Evolutionary conservation across 2,329 filamentous ascomycete genomes (phyloP), one percentile per base, ranked within the genome.

Genomic region (Hypoxylon sp.): DNA sequence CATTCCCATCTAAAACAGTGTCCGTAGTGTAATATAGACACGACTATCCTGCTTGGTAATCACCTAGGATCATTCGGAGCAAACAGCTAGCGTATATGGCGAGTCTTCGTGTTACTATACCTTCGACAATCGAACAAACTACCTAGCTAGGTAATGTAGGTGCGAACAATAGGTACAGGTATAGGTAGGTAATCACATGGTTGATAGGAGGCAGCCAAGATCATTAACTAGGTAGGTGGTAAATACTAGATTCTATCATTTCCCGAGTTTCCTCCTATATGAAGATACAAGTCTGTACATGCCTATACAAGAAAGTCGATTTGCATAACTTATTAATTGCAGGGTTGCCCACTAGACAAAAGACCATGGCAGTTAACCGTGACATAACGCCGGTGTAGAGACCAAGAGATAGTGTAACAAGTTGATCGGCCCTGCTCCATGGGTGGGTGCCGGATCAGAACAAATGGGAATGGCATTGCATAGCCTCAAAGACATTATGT

Each of bases 391-490:
- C 57, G 26, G 42, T 47, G 26, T 14, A n/a, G 58, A 48, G 47
- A 42, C 22, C 33, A 65, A 35, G 31, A 39, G 9, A 19, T 24
- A 51, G 17, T 63, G 62, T 35, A 58, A 52, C 58, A 37, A 37
- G 51, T 52, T 31, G 17, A 19, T 58, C 39, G 48, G 48, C 52
- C 60, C 63, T 69, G 17, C 47, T 59, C 42, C 42, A 42, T 55
- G 66, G 53, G 48, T 54, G 22, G 17, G 10, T 29, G 14, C 59
- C 42, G 31, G 52, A 52, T 44, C 22, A 29, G 33, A 33, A 24
- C 26, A 11, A 55, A 29, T 33, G 66, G 60, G 53, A 67, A 67
- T 64, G 60, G 64, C 53, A 70, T 70, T 64, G 59, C 67, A 65
- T 64, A 29, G 31, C 24, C 46, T 59, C 62, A 24, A 51, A 24